Evolutionary conservation across 225 moss, liverwort and hornwort species (phyloP), one percentile per base, ranked within the genome.

Genomic region (Asterella californica): DNA sequence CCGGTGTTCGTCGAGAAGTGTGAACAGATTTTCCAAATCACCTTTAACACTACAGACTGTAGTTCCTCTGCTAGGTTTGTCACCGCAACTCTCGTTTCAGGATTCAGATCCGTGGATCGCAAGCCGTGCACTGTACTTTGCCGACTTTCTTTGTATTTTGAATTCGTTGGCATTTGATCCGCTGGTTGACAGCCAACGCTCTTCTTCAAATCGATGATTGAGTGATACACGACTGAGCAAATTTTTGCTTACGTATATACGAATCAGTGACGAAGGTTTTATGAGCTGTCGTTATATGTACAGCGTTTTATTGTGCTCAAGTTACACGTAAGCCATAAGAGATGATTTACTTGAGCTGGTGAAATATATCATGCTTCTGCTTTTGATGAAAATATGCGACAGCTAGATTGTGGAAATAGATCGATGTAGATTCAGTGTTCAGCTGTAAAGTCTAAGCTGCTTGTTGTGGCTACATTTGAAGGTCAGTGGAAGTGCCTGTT

Each of bases 401-500:
- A 32, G n/a, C n/a, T 6, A 24, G 57, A 21, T 1, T 57, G 57
- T 46, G 47, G 46, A 45, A 46, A 12, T 73, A 15, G 74, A 19
- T 67, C 67, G 19, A 36, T 17, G 57, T 22, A 57, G 2, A 34
- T 46, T 34, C 27, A 29, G n/a, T 72, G n/a, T 53, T 32, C 49
- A 11, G 29, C 18, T 67, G 12, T 34, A 29, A 24, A 67, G 17
- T 33, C 34, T 36, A 34, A 52, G 67, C 29, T 53, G 32, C 27
- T 1, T 7, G 52, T 15, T 18, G 6, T 9, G 57, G 19, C 22
- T 22, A 12, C 37, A 18, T 77, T 14, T 80, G 77, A 76, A 85
- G 80, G 76, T 82, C 66, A 18, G 9, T 73, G 82, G 85, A 72
- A 48, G n/a, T 45, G n/a, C 33, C 0, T 49, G 1, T 49, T 74